Conservation (phyloP, 768 basidiomycete species). For the Xerocomellus chrysenteron region DNA sequence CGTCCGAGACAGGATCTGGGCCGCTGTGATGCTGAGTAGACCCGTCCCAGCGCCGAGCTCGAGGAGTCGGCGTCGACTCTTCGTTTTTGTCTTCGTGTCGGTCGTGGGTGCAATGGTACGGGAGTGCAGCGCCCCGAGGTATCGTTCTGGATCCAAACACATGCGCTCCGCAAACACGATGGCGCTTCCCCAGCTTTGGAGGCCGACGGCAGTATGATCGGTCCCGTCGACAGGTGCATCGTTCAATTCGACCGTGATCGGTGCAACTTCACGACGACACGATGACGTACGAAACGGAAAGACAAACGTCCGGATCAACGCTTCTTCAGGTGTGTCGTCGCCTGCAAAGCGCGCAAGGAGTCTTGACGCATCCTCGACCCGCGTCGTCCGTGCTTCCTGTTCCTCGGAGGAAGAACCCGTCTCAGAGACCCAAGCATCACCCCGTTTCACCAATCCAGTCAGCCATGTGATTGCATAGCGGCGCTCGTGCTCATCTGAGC, state of each 20-base stretch:
- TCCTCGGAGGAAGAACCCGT: conserved; percentile 33
- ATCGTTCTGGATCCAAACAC: conserved; percentile 43
- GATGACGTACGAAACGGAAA: conserved; percentile 36
- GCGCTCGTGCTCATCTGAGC: conserved; percentile 65
- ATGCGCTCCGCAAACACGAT: conserved; percentile 69
- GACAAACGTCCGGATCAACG: conserved; percentile 52
- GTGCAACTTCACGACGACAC: not conserved
- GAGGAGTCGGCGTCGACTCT: conserved; percentile 46
- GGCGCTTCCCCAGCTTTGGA: conserved; percentile 84
- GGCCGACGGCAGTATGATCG: conserved; percentile 77
- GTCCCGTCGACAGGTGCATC: conserved; percentile 62
- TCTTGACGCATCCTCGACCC: conserved; percentile 58
- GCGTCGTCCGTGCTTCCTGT: conserved; percentile 36
- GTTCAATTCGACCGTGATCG: conserved; percentile 57
- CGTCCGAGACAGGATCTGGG: conserved; percentile 42
- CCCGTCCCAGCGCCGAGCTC: conserved; percentile 90
- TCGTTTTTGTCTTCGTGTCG: no score
- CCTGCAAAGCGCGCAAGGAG: conserved; percentile 55
- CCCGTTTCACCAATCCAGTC: conserved; percentile 63
- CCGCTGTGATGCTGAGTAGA: conserved; percentile 68
- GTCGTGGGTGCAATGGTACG: not conserved
- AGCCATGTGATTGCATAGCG: conserved; percentile 72
- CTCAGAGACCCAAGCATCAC: conserved; percentile 47
- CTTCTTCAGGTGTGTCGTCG: conserved; percentile 40
- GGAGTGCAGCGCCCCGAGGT: conserved; percentile 34